Evolutionary conservation across 176 grass and related monocot genomes (phyloP), one percentile per base, ranked within the genome.

Genomic region (Oryza officinalis): DNA sequence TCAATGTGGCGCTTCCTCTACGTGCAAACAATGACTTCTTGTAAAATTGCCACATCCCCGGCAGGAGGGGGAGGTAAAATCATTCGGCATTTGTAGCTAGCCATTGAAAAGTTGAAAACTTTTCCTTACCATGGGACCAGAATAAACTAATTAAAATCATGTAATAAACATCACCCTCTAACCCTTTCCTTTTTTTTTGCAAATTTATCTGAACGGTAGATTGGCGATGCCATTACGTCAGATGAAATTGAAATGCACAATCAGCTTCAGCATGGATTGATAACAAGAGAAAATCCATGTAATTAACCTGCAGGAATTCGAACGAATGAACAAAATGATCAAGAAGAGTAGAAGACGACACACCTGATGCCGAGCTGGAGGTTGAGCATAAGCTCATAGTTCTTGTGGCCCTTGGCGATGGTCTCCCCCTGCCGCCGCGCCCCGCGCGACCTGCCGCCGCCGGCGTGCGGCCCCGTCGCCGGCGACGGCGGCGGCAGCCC

Each of bases 361-460:
- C 46, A 98, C 96, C 96, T 99, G 78, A 99, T 94, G 60, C 96
- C 93, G 26, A 99, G 96, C 76, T 99, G 96, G 86, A 99, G 90
- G 90, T 99, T 99, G 81, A 99, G 96, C 96, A 99, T 99, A 37
- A 99, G 96, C 72, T 99, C 96, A 67, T 99, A 99, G 81, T 99
- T 99, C 87, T 96, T 99, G 78, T 99, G 96, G 46, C 93, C 96
- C 82, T 89, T 99, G 75, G 89, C 90, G 76, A 99, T 99, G 79
- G 93, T 90, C 76, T 90, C 85, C 20, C 96, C 96, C 74, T 99
- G 96, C 63, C 88, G 89, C 87, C 89, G 92, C 74, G 82, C 15
- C 14, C 52, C 82, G 72, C 72, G 82, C 18, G 88, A 89, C 72
- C 95, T 81, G 18, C 66, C 73, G 78, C 65, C 67, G 65, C 47